phyloP scores from a whole-genome alignment of 2,329 filamentous ascomycete species.

The Fusarium sp. region DNA sequence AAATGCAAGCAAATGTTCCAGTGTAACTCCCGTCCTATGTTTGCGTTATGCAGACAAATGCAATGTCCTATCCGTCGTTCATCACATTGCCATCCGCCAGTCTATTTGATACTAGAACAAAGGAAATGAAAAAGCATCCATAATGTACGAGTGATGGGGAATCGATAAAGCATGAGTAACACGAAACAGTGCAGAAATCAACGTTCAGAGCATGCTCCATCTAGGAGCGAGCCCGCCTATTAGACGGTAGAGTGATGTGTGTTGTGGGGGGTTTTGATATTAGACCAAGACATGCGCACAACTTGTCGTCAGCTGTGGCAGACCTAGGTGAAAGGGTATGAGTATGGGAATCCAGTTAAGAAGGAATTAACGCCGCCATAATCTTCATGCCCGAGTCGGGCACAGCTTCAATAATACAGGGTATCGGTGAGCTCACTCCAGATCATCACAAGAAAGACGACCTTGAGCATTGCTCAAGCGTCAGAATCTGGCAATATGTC shows the following conservation, averaged over 20 bases:
- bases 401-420: slow-evolving; percentile 37
- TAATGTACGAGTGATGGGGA: slow-evolving; percentile 33
- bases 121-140: slow-evolving; percentile 36
- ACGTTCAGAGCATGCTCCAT: slow-evolving; percentile 41
- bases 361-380: slow-evolving; percentile 29
- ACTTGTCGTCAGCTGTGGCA: slow-evolving; percentile 32
- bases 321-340: slow-evolving; percentile 8
- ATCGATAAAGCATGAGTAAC: slow-evolving; percentile 36
- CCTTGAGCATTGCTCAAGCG: slow-evolving; percentile 12
- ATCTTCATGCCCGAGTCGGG: slow-evolving; percentile 19
- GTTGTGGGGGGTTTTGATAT: slow-evolving; percentile 25
- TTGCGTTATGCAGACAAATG: slow-evolving; percentile 39
- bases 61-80: slow-evolving; percentile 42
- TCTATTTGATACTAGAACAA: slow-evolving; percentile 45
- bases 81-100: slow-evolving; percentile 43
- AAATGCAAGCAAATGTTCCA: slow-evolving; percentile 37
- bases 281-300: slow-evolving; percentile 36
- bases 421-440: slow-evolving; percentile 36
- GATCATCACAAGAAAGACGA: slow-evolving; percentile 1
- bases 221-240: slow-evolving; percentile 40
- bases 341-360: slow-evolving; percentile 33
- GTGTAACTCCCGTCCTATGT: slow-evolving; percentile 42
- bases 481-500: slow-evolving; percentile 24
- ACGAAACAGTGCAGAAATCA: slow-evolving; percentile 24
- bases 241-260: slow-evolving; percentile 1